Conservation (phyloP, 768 basidiomycete species). For the Hygrophorus russula region DNA sequence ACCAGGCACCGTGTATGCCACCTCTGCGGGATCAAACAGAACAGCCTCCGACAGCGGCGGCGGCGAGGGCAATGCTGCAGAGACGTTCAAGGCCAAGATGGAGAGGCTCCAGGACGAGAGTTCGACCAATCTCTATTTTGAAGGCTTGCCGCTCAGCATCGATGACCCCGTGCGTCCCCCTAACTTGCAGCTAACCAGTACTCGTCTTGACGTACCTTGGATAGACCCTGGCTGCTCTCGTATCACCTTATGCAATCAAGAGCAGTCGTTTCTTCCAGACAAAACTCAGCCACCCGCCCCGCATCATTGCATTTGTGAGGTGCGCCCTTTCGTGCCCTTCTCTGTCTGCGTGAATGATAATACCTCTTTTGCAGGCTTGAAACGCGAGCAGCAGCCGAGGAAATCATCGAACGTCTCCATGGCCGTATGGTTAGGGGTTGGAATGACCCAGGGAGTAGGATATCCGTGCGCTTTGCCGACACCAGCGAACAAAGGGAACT, state of each 20-base stretch:
- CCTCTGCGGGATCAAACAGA: slow-evolving; percentile 4
- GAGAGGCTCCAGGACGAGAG: slow-evolving; percentile 52
- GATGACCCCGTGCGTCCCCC: slow-evolving; percentile 43
- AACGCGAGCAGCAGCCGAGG: slow-evolving; percentile 59
- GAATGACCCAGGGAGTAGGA: slow-evolving; percentile 66
- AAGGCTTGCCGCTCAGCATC: slow-evolving; percentile 66
- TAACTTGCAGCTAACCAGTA: background rate
- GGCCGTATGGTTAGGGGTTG: slow-evolving; percentile 73
- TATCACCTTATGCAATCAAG: slow-evolving; percentile 61
- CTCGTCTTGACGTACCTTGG: slow-evolving; percentile 1
- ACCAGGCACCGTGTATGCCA: slow-evolving; percentile 57
- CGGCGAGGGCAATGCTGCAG: slow-evolving; percentile 14
- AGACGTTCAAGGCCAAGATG: slow-evolving; percentile 70
- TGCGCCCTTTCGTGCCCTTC: slow-evolving; percentile 18
- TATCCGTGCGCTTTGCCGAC: slow-evolving; percentile 74
- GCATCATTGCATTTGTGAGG: slow-evolving; percentile 79
- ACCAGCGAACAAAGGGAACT: slow-evolving; percentile 69
- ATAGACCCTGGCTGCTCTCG: slow-evolving; percentile 52
- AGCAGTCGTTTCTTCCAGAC: slow-evolving; percentile 77
- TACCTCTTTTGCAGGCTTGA: slow-evolving; percentile 40
- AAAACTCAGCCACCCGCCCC: slow-evolving; percentile 59
- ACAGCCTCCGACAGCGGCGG: background rate
- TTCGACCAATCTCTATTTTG: slow-evolving; percentile 76
- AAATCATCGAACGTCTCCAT: slow-evolving; percentile 67
- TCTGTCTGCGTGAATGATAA: slow-evolving; percentile 1